Conservation (phyloP, 345 rosid genomes). For the Isatis tinctoria region DNA sequence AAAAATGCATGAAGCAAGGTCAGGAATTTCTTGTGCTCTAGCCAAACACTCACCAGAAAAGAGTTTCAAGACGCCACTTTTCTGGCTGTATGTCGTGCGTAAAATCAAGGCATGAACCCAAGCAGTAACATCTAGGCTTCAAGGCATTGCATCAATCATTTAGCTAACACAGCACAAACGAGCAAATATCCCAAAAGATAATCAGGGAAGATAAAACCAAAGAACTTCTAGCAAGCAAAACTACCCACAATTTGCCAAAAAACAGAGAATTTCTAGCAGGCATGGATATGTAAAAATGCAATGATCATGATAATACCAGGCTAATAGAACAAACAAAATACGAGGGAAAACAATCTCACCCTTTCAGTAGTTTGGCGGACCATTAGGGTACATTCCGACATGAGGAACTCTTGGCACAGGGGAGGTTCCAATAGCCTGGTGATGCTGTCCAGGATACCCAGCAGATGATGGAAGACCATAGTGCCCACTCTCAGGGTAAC, state of each 20-base stretch:
- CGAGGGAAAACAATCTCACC: conserved; percentile 36
- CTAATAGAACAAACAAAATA: background rate
- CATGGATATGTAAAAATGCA: background rate
- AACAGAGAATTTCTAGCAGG: background rate
- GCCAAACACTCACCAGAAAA: too few species aligned
- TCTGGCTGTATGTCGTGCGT: background rate
- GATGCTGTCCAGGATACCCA: conserved; percentile 48
- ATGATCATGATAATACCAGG: background rate
- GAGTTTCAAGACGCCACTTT: too few species aligned
- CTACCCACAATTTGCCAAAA: background rate
- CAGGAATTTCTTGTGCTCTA: background rate
- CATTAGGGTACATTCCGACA: conserved; percentile 62
- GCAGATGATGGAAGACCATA: conserved; percentile 46
- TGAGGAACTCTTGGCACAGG: conserved; percentile 65
- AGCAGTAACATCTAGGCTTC: background rate
- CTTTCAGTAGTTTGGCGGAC: conserved; percentile 55
- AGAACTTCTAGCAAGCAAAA: too few species aligned
- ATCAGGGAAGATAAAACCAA: too few species aligned
- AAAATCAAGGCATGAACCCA: background rate
- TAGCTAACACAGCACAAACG: background rate
- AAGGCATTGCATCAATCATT: too few species aligned
- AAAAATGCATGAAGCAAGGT: background rate
- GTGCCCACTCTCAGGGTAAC: conserved; percentile 53
- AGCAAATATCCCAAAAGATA: background rate
- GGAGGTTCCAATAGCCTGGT: conserved; percentile 47